These are phyloP conservation scores for Hordeum vulgare DNA, from an alignment of 176 grass and related monocot genomes.

Conservation along the genomic window DNA sequence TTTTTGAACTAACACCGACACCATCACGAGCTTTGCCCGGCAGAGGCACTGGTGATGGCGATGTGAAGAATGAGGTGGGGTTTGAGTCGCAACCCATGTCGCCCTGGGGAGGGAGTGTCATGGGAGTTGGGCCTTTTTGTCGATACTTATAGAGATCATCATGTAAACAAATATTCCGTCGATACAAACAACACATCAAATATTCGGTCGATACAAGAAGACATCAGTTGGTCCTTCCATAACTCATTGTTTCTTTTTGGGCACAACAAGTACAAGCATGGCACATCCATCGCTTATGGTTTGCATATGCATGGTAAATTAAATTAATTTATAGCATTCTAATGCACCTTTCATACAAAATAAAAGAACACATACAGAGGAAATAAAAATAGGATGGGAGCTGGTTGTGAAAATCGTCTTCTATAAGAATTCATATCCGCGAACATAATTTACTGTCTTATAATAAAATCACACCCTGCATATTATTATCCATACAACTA, in stretches of 20 bases:
- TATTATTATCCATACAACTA: not conserved
- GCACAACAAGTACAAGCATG: not conserved
- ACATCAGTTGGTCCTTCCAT: not conserved
- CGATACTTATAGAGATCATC: not conserved
- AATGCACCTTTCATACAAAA: not conserved
- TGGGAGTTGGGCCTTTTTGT: no score
- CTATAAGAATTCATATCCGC: no score
- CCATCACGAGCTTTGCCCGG: no score
- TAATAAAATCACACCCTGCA: no score
- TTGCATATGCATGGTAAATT: not conserved
- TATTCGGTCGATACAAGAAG: no score
- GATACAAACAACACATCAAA: not conserved
- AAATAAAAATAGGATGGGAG: not conserved
- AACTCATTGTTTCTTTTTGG: not conserved
- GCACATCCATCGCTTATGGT: not conserved
- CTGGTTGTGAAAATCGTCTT: not conserved
- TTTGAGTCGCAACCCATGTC: no score
- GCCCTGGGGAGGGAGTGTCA: no score
- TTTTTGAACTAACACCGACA: no score
- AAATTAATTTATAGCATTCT: not conserved
- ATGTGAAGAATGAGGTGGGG: no score
- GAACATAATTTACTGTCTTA: no score
- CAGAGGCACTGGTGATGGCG: no score
- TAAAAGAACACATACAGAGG: not conserved
- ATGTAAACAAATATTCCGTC: not conserved